Percentiles rank a stretch among this genome's conserved stretches.
Conservation (phyloP, 768 basidiomycete species). For the Termitomyces sp. region DNA sequence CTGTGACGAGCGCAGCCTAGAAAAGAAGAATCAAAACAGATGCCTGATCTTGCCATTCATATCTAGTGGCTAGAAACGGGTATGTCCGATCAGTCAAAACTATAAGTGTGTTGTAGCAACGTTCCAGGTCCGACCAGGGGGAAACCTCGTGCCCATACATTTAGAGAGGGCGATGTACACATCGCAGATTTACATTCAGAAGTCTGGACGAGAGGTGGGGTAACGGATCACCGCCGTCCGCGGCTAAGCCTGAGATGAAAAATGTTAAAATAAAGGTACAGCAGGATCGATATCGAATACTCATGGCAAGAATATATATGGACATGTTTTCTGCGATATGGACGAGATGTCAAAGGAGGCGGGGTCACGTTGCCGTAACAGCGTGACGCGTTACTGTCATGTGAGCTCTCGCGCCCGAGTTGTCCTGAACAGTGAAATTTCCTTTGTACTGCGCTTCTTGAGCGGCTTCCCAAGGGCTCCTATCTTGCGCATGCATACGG, state of each 20-base stretch:
- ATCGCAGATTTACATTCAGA: conserved; percentile 3
- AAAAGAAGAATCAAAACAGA: conserved; percentile 42
- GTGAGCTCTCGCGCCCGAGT: conserved; percentile 14
- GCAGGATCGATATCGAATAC: conserved; percentile 4
- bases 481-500: conserved; percentile 42
- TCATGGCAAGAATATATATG: too few relatives aligned
- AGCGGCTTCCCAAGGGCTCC: conserved; percentile 18
- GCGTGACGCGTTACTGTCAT: conserved; percentile 15
- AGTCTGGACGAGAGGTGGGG: background rate
- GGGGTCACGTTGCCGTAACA: conserved; percentile 14
- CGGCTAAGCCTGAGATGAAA: background rate
- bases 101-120: conserved; percentile 37
- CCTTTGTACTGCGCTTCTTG: conserved; percentile 6
- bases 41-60: conserved; percentile 38
- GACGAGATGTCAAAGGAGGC: conserved; percentile 3
- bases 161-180: background rate
- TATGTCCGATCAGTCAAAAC: conserved; percentile 44
- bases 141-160: conserved; percentile 1
- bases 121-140: conserved; percentile 33
- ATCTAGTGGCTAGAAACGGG: conserved; percentile 34
- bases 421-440: conserved; percentile 7
- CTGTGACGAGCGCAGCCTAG: conserved; percentile 42
- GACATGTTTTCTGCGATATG: conserved; percentile 16
- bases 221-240: conserved; percentile 11
- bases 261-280: conserved; percentile 13